These are phyloP conservation scores for Pyrrhoderma lamaoense DNA, from an alignment of 1,284 basidiomycete genomes.

Conservation along the genomic window DNA sequence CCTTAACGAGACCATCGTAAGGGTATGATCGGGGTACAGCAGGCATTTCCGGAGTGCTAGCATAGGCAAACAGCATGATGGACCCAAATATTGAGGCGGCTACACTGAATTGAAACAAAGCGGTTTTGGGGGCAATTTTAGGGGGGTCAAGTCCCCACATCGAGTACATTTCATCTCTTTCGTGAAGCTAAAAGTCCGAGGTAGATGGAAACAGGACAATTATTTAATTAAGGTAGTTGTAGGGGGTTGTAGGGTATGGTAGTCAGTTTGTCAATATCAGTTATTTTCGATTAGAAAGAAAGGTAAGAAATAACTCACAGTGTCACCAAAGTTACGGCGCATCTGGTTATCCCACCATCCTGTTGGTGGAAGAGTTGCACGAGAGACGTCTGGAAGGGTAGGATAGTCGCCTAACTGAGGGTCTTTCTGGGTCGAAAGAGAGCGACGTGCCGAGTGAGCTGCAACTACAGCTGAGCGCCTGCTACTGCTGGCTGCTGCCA, in stretches of 20 bases:
- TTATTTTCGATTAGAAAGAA: background rate
- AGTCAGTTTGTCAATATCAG: background rate
- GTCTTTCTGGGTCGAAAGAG: conserved; percentile 32
- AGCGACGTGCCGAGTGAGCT: conserved; percentile 26
- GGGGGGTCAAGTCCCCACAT: conserved; percentile 87
- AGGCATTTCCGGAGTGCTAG: conserved; percentile 50
- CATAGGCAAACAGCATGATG: conserved; percentile 50
- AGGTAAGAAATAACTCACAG: conserved; percentile 41
- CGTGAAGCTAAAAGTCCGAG: conserved; percentile 68
- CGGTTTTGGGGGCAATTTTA: conserved; percentile 45
- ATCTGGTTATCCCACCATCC: conserved; percentile 83
- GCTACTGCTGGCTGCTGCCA: conserved; percentile 12
- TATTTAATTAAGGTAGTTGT: background rate
- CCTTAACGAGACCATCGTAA: conserved; percentile 59
- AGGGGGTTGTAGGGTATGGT: conserved; percentile 2
- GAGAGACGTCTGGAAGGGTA: conserved; percentile 62
- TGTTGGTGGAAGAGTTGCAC: conserved; percentile 57
- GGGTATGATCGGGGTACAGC: conserved; percentile 66
- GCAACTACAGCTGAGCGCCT: conserved; percentile 15
- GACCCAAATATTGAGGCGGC: conserved; percentile 54
- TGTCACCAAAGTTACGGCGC: conserved; percentile 80
- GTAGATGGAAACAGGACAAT: conserved; percentile 3
- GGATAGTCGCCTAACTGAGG: conserved; percentile 73
- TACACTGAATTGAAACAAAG: conserved; percentile 55
- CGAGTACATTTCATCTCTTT: conserved; percentile 74